These are phyloP conservation scores for Aethionema arabicum DNA, from an alignment of 345 rosid genomes.

Conservation along the genomic window DNA sequence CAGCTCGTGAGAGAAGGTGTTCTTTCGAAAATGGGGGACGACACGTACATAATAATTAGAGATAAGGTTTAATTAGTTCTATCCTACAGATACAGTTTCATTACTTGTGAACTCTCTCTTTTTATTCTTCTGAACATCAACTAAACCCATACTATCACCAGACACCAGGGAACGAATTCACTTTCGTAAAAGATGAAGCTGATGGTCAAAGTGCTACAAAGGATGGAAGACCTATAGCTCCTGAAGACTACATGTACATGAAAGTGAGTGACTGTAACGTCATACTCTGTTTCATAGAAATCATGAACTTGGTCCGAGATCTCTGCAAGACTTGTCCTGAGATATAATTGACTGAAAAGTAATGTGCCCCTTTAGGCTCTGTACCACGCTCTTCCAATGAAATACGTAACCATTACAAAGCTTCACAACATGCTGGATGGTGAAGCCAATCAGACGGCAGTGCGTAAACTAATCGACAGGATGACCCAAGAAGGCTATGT, in stretches of 20 bases:
- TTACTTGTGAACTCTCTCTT: not conserved
- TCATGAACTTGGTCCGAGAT: not conserved
- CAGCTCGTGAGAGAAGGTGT: conserved; percentile 70
- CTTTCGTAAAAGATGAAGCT: conserved; percentile 71
- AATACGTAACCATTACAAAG: conserved; percentile 60
- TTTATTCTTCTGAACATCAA: not conserved
- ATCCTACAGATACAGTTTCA: conserved; percentile 6
- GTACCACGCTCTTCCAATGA: conserved; percentile 82
- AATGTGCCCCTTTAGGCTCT: conserved; percentile 48
- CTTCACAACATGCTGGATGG: conserved; percentile 78
- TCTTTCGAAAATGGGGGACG: conserved; percentile 58
- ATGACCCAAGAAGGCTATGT: conserved; percentile 80
- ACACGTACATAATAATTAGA: conserved; percentile 57
- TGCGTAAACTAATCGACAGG: conserved; percentile 64
- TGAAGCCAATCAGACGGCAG: conserved; percentile 61
- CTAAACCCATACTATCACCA: conserved; percentile 22
- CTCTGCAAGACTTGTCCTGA: not conserved
- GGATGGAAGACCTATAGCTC: conserved; percentile 44
- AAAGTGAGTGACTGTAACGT: conserved; percentile 49
- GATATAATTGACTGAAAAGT: not conserved
- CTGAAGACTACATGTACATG: conserved; percentile 65
- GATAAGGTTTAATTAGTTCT: conserved; percentile 46
- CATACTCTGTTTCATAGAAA: conserved; percentile 10
- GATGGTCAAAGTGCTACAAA: conserved; percentile 40
- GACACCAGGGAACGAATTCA: conserved; percentile 57